Conservation (phyloP, 345 rosid species). For the Citrus cavaleriei region DNA sequence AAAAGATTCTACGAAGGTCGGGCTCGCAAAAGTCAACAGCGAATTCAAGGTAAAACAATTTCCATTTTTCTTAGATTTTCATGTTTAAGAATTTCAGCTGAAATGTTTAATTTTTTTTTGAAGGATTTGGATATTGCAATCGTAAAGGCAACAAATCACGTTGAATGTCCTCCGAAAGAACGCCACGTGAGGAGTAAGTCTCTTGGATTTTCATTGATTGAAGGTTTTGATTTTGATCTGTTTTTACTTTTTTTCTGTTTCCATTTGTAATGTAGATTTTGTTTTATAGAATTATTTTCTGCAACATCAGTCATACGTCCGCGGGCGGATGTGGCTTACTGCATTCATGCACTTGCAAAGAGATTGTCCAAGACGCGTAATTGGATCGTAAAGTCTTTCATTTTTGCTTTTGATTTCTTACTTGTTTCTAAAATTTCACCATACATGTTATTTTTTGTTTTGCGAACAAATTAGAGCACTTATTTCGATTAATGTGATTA, state of each 20-base stretch:
- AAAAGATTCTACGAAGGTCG: slow-evolving; percentile 94
- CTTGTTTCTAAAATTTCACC: neutral
- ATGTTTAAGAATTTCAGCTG: neutral
- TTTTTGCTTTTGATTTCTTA: neutral
- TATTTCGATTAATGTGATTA: neutral
- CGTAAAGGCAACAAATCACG: slow-evolving; percentile 94
- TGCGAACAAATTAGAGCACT: neutral
- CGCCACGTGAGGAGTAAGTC: slow-evolving; percentile 89
- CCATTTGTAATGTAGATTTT: neutral
- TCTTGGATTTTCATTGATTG: neutral
- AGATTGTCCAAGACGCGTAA: slow-evolving; percentile 78
- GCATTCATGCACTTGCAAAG: slow-evolving; percentile 81
- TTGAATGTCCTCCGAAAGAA: slow-evolving; percentile 93
- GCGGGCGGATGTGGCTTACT: slow-evolving; percentile 92
- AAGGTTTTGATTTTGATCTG: neutral
- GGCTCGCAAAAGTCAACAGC: slow-evolving; percentile 98
- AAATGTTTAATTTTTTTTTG: neutral
- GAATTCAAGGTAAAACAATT: slow-evolving; percentile 69
- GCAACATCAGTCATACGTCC: slow-evolving; percentile 89
- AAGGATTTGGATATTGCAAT: slow-evolving; percentile 95
- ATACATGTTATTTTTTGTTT: neutral
- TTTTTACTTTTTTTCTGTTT: neutral
- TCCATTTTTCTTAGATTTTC: neutral
- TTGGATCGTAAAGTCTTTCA: slow-evolving; percentile 66
- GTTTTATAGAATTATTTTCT: slow-evolving; percentile 62